These are phyloP conservation scores for Blastobotrys chiropterorum DNA, from an alignment of 805 yeast genomes.

Conservation along the genomic window DNA sequence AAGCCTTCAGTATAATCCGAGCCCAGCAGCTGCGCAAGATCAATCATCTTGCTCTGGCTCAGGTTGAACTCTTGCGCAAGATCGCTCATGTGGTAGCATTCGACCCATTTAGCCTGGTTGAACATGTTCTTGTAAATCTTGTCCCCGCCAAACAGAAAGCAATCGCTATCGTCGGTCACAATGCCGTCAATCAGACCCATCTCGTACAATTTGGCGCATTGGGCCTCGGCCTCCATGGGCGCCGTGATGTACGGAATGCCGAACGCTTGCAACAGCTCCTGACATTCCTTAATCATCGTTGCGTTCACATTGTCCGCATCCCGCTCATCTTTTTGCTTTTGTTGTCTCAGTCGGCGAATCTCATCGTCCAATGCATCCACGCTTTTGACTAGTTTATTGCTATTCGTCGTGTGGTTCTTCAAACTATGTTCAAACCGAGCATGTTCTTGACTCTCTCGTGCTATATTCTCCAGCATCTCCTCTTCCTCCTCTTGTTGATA, in stretches of 20 bases:
- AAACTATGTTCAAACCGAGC: conserved; percentile 49
- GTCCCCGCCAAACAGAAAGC: conserved; percentile 87
- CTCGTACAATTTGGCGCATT: conserved; percentile 75
- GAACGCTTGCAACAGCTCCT: conserved; percentile 76
- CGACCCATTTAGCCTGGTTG: conserved; percentile 87
- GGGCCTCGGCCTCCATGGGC: conserved; percentile 99
- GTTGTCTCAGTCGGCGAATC: conserved; percentile 45
- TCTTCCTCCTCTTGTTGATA: conserved; percentile 64
- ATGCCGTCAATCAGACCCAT: conserved; percentile 85
- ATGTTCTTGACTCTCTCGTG: conserved; percentile 68
- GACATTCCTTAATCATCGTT: conserved; percentile 83
- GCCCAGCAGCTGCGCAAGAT: conserved; percentile 78
- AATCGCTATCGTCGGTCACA: conserved; percentile 95
- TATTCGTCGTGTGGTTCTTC: conserved; percentile 19
- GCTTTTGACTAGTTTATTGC: background rate
- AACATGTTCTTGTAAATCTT: conserved; percentile 84
- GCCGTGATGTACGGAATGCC: conserved; percentile 95
- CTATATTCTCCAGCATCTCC: conserved; percentile 53
- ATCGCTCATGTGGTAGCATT: conserved; percentile 60
- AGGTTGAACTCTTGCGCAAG: conserved; percentile 62
- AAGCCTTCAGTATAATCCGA: conserved; percentile 94
- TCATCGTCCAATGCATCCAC: conserved; percentile 13
- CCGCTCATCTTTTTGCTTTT: conserved; percentile 61
- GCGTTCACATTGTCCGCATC: conserved; percentile 90
- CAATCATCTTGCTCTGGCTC: conserved; percentile 57